phyloP scores from a whole-genome alignment of 1,284 basidiomycete genomes.

The Psilocybe mexicana region DNA sequence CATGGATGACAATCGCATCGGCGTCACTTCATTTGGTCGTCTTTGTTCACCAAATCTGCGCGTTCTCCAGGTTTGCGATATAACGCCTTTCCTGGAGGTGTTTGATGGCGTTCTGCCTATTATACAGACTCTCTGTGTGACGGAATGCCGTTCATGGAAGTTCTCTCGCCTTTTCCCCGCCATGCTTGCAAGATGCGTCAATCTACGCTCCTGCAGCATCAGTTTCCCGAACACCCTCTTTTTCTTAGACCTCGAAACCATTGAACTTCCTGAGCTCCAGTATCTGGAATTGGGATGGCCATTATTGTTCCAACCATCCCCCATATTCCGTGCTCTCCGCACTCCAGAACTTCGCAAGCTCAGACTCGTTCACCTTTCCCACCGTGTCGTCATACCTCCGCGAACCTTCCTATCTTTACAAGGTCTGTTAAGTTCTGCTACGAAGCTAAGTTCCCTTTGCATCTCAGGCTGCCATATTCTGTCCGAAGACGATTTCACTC shows the following conservation, averaged over 20 bases:
- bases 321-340: conserved; percentile 18
- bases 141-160: conserved; percentile 17
- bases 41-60: conserved; percentile 18
- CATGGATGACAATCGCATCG: conserved; percentile 15
- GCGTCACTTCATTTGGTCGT: conserved; percentile 4
- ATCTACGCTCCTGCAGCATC: conserved; percentile 19
- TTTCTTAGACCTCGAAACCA: conserved; percentile 10
- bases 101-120: conserved; percentile 7
- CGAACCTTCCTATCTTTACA: conserved; percentile 10
- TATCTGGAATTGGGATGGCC: conserved; percentile 19
- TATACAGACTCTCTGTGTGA: conserved; percentile 13
- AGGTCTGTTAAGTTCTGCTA: conserved; percentile 16
- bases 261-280: conserved; percentile 17
- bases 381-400: conserved; percentile 3
- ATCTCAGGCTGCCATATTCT: conserved; percentile 17
- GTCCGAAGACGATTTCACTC: conserved; percentile 4
- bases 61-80: conserved; percentile 19
- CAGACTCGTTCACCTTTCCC: conserved; percentile 9
- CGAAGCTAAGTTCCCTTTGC: conserved; percentile 10
- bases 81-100: conserved; percentile 19
- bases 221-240: conserved; percentile 19
- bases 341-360: conserved; percentile 17
- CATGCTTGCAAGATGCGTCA: conserved; percentile 17
- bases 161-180: conserved; percentile 16
- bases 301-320: conserved; percentile 14